A percentile compares a stretch with the other conserved stretches of the same genome.
phyloP scores from a whole-genome alignment of 2,329 filamentous ascomycete genomes.

The Ophiostoma sp. region DNA sequence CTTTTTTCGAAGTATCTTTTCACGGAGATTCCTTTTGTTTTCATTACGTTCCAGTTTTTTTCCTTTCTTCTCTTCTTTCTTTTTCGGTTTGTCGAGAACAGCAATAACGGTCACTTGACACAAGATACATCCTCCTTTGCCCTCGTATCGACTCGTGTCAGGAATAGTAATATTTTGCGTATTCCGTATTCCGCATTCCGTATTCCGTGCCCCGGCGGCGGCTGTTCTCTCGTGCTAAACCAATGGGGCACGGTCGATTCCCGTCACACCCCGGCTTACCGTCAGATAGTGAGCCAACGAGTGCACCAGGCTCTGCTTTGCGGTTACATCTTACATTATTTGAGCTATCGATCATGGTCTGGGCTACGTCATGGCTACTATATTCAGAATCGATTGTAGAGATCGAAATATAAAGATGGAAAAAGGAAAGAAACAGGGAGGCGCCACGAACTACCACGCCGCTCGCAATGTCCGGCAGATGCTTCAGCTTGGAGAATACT shows the following conservation, averaged over 20 bases:
- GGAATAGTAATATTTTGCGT: background rate
- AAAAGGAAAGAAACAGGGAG: too few relatives aligned
- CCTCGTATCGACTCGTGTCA: background rate
- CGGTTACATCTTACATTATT: too few relatives aligned
- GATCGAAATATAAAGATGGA: too few relatives aligned
- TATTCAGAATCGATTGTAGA: too few relatives aligned
- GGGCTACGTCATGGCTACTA: too few relatives aligned
- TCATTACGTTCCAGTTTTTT: background rate
- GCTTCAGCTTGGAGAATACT: too few relatives aligned
- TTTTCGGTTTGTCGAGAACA: background rate
- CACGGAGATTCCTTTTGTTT: background rate
- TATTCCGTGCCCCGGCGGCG: background rate
- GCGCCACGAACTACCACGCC: too few relatives aligned
- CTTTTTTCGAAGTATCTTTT: too few relatives aligned
- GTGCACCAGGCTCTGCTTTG: background rate
- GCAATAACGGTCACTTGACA: too few relatives aligned
- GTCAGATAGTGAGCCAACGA: background rate
- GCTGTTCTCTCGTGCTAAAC: background rate
- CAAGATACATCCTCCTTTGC: background rate
- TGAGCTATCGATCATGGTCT: too few relatives aligned
- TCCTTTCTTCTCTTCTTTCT: conserved; percentile 1
- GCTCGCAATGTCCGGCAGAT: too few relatives aligned
- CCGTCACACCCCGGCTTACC: background rate
- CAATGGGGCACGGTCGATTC: background rate
- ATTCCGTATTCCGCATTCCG: background rate